Evolutionary conservation across 345 rosid species (phyloP), one percentile per base, ranked within the genome.

Genomic region (Isatis tinctoria): DNA sequence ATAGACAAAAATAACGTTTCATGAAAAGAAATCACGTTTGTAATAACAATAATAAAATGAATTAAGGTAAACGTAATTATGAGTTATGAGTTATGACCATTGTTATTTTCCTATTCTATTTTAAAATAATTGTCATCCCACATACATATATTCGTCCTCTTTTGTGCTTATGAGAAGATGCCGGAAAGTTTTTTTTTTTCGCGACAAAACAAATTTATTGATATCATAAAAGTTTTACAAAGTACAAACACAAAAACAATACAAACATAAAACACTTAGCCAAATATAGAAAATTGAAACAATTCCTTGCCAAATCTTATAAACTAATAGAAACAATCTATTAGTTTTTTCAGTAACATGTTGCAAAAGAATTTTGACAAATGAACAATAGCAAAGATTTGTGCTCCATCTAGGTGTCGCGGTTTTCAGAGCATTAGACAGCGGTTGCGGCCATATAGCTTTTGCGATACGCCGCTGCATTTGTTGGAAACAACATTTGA

Each of bases 401-500:
- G 20, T 40, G 43, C n/a, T 39, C 35, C 18, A 49, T 39, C 5
- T 17, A 37, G 4, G 24, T 48, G 18, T 17, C 16, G 6, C 5
- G 18, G 10, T 36, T 17, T 60, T 47, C 10, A 24, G 8, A 37
- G 60, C 22, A 73, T 33, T 5, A 53, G 17, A 61, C 18, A 69
- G 39, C 58, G 13, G 70, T 54, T 69, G 70, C 26, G 30, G 60
- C 52, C 75, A 76, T 64, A 20, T 76, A 76, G 44, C 47, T 45
- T 36, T 70, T 70, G 52, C 67, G 72, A 47, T 76, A 76, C 3
- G 75, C 60, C 3, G 61, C 67, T 54, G 80, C 78, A 24, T 49
- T 12, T n/a, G 63, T 12, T 3, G 88, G 84, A 71, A 66, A 82
- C 59, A 85, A 79, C 88, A 80, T 85, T 56, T 76, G 83, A 58